Evolutionary conservation across 768 basidiomycete genomes (phyloP).

Genomic region (Saitozyma podzolica): DNA sequence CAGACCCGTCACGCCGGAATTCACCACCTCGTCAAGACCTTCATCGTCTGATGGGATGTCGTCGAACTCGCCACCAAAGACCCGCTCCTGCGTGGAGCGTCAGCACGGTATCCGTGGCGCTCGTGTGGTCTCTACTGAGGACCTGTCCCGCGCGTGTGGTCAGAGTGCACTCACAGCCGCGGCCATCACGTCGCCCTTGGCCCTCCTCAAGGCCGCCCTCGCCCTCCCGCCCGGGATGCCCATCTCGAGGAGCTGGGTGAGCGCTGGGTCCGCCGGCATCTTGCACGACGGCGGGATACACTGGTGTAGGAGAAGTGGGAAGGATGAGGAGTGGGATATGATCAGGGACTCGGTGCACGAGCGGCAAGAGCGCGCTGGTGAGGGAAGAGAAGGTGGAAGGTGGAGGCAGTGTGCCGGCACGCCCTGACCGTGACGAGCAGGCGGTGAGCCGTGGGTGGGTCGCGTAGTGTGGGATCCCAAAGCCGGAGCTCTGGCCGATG

Average conservation of each 20-base stretch:
- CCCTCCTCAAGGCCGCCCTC: slow-evolving; percentile 72
- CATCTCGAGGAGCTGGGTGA: slow-evolving; percentile 53
- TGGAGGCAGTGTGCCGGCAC: too few relatives aligned
- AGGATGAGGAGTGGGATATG: neutral
- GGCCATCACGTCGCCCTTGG: slow-evolving; percentile 81
- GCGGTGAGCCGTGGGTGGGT: too few relatives aligned
- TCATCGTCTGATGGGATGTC: slow-evolving; percentile 60
- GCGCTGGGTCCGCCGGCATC: slow-evolving; percentile 20
- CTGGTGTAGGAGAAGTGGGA: neutral
- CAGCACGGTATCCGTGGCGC: neutral
- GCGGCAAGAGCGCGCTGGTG: too few relatives aligned
- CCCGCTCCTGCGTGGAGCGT: slow-evolving; percentile 34
- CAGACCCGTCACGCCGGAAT: slow-evolving; percentile 18
- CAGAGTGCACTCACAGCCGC: slow-evolving; percentile 64
- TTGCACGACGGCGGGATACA: neutral
- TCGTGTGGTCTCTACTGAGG: neutral
- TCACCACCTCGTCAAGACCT: slow-evolving; percentile 24
- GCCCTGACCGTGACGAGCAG: too few relatives aligned
- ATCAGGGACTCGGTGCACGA: neutral
- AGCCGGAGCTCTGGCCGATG: too few relatives aligned
- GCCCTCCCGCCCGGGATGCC: slow-evolving; percentile 82
- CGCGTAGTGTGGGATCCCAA: too few relatives aligned
- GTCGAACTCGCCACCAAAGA: slow-evolving; percentile 68
- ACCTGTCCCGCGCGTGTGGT: neutral
- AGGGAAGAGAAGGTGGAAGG: too few relatives aligned